These are phyloP conservation scores for Yamadazyma atlantica DNA, from an alignment of 1,139 yeast genomes.

Conservation along the genomic window DNA sequence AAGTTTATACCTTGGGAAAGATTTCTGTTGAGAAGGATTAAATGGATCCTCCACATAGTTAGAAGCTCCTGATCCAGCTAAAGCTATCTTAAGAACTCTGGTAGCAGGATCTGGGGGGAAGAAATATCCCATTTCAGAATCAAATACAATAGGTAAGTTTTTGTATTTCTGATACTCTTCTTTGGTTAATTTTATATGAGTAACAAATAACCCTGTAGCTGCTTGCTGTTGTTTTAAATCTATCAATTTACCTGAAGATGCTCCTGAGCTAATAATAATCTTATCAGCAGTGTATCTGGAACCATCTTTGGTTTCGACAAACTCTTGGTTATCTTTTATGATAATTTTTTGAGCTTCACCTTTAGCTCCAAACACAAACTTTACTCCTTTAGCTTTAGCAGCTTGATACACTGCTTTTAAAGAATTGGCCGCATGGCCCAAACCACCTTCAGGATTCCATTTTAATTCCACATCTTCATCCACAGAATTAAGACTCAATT, in stretches of 20 bases:
- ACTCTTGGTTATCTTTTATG: constrained; percentile 10
- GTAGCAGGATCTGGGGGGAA: constrained; percentile 33
- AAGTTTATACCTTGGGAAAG: constrained; percentile 37
- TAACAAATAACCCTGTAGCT: constrained; percentile 39
- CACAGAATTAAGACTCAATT: constrained; percentile 23
- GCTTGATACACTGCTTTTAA: constrained; percentile 21
- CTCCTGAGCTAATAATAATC: constrained; percentile 30
- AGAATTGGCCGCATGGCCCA: constrained; percentile 31
- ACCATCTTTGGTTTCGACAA: constrained; percentile 22
- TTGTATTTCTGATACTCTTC: constrained; percentile 9
- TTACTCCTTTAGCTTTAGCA: constrained; percentile 25
- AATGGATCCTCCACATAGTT: constrained; percentile 25
- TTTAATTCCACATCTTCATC: constrained; percentile 12
- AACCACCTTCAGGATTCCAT: constrained; percentile 27
- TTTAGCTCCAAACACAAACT: constrained; percentile 26
- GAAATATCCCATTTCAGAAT: constrained; percentile 45
- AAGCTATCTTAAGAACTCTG: constrained; percentile 34
- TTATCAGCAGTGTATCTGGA: constrained; percentile 24
- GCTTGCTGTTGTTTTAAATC: constrained; percentile 30
- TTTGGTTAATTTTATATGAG: constrained; percentile 24
- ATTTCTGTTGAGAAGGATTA: constrained; percentile 13
- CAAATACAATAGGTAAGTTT: constrained; percentile 30
- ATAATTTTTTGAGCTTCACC: constrained; percentile 18
- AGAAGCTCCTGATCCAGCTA: constrained; percentile 35
- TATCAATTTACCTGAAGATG: constrained; percentile 27